Base-by-base conservation (phyloP, 2,329 filamentous ascomycete species). In the Sarocladium oryzae region DNA sequence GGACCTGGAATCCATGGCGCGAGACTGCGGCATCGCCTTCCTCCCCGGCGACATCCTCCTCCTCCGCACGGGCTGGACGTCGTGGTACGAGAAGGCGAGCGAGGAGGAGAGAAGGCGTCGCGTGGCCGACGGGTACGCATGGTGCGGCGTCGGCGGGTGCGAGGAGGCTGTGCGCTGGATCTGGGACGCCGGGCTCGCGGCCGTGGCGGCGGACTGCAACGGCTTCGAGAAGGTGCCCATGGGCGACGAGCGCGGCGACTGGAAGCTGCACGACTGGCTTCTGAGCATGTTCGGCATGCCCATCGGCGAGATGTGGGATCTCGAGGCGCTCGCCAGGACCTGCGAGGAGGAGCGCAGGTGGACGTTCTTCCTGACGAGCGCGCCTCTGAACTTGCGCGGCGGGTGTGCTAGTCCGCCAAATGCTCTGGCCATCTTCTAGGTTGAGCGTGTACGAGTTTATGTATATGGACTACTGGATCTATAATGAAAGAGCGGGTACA, bases 111-210 rank as follows among this genome's bases (percentile, higher is more conserved):
- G 46, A 20, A 3, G 3, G 7, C n/a, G n/a, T 10, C 24, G 6
- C 30, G 46, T 49, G 6, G 24, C 46, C 4, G 24, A 49, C 30
- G 46, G 26, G 4, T 49, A 37, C 30, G 30, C 5, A 49, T 49
- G 46, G 46, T 58, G 69, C 21, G 66, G 77, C 7, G 58, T 76
- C 38, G 68, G 81, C 35, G 75, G 73, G 0, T 60, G 59, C 2
- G 66, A 78, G 45, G 75, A 75, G 40, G 75, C 83, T 3, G 68
- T 80, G 7, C 75, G 79, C 50, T 89, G 84, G 84, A 55, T 88
- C 53, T 85, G 86, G 69, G 82, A 88, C 59, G 79, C 76, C 56
- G 82, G 84, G 50, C 88, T 89, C 57, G 73, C 84, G 0, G 81
- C 79, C 1, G 82, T 85, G 1, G 82, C 77, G 0, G 81, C 81